Conservation (phyloP, 2,329 filamentous ascomycete species). For the Trichoderma atrobrunneum region DNA sequence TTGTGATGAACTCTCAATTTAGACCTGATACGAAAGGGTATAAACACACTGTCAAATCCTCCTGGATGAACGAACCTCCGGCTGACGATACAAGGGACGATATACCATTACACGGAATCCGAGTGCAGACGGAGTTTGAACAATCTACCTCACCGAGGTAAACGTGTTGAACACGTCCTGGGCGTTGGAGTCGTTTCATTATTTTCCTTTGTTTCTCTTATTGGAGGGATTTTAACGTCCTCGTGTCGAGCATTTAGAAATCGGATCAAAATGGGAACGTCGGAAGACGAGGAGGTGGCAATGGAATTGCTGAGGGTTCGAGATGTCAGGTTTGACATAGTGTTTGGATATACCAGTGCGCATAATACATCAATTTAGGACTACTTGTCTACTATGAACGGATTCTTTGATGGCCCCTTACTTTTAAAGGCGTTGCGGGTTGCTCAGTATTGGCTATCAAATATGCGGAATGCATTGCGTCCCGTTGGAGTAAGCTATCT, state of each 20-base stretch:
- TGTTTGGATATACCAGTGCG: neutral
- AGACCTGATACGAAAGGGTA: slow-evolving; percentile 35
- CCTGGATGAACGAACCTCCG: slow-evolving; percentile 27
- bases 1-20: slow-evolving; percentile 25
- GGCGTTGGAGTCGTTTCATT: neutral
- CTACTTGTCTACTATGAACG: neutral
- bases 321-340: neutral
- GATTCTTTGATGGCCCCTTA: neutral
- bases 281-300: neutral
- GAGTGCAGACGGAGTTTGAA: slow-evolving; percentile 38
- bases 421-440: neutral
- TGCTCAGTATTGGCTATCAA: too few species aligned
- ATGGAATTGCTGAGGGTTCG: neutral
- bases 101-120: slow-evolving; percentile 39
- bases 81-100: slow-evolving; percentile 35
- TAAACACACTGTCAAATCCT: slow-evolving; percentile 33
- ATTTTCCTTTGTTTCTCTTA: neutral
- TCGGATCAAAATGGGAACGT: neutral
- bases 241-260: neutral
- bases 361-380: neutral
- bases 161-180: neutral
- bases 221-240: neutral
- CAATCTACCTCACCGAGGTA: slow-evolving; percentile 24
- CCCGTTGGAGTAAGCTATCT: too few species aligned
- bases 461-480: too few species aligned